Percentiles rank a stretch among this genome's conserved stretches.
Conservation (phyloP, 495 filamentous ascomycete genomes). For the Margaritispora aquatica region DNA sequence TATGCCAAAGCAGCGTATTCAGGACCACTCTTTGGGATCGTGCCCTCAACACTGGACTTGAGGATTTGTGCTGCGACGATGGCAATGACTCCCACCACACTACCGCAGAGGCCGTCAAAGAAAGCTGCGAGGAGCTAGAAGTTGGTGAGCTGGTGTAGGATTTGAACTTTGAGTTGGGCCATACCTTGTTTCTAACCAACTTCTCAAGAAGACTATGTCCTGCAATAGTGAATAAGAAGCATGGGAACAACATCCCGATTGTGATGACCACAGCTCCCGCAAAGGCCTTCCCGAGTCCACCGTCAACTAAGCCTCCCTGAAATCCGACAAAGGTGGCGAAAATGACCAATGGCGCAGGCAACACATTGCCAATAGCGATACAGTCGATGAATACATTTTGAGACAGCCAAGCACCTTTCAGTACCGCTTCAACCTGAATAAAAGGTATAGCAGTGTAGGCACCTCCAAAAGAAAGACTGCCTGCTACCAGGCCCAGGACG, state of each 20-base stretch:
- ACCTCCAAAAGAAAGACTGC: slow-evolving; percentile 31
- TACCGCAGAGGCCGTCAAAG: slow-evolving; percentile 31
- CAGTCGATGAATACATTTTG: slow-evolving; percentile 32
- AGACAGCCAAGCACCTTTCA: slow-evolving; percentile 30
- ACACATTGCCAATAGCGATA: slow-evolving; percentile 32
- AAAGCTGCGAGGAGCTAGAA: slow-evolving; percentile 28
- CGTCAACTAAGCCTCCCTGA: slow-evolving; percentile 27
- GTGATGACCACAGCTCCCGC: slow-evolving; percentile 31
- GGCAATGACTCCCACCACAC: slow-evolving; percentile 34
- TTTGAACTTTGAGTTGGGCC: too few species aligned
- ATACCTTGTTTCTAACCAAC: slow-evolving; percentile 30
- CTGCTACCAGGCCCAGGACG: slow-evolving; percentile 31
- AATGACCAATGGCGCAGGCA: slow-evolving; percentile 33
- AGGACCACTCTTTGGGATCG: slow-evolving; percentile 6
- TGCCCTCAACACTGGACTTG: slow-evolving; percentile 25
- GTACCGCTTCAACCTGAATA: slow-evolving; percentile 33
- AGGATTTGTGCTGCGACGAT: slow-evolving; percentile 27
- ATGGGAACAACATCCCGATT: slow-evolving; percentile 33
- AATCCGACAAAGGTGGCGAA: slow-evolving; percentile 35
- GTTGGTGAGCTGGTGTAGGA: too few species aligned
- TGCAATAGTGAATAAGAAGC: slow-evolving; percentile 33
- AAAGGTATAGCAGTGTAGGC: slow-evolving; percentile 35
- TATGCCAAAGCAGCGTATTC: slow-evolving; percentile 12
- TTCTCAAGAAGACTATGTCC: slow-evolving; percentile 30
- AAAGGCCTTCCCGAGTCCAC: slow-evolving; percentile 26